Base-by-base conservation (phyloP, 257 asterid species). In the Eucommia ulmoides region DNA sequence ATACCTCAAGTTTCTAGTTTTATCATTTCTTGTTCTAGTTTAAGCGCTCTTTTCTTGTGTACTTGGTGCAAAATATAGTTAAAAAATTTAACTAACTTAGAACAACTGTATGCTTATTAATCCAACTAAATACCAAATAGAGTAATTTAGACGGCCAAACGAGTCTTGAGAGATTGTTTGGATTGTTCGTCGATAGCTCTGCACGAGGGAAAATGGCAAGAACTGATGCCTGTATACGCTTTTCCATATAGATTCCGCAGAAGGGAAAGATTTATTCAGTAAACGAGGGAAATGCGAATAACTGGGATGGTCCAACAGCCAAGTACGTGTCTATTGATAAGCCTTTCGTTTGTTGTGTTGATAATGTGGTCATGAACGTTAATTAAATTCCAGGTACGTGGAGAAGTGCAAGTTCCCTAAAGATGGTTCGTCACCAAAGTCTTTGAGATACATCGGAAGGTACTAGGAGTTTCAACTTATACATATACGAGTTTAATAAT, bases 371-470 rank as follows among this genome's bases (percentile, higher is more conserved):
- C 51, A 24, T 56, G 62, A 45, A 19, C 19, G 12, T 25, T 54
- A 22, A 33, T 51, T 17, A 17, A 48, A 62, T 60, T 55, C 55
- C 76, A 89, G 98, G 70, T 89, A 68, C 23, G 96, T 82, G 26
- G 88, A 85, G 20, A 78, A 62, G 55, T 89, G 96, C 84, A 89
- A 89, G 73, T 89, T 73, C 60, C 96, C 96, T 0, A 61, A 56
- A 60, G 98, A 85, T 66, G 93, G 96, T 45, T 78, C 96, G 16
- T 63, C 98, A n/a, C 72, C 93, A 50, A 89, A 89, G 70, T 89
- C 98, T 41, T 63, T 89, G 20, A 71, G 98, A 89, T 89, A 89
- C 74, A 74, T 85, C 18, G 98, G 98, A 72, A 89, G 98, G 98
- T 89, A 81, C 63, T 8, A 9, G n/a, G n/a, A 50, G 19, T 44